Conservation (phyloP, 2,329 filamentous ascomycete genomes). For the Fusarium longipes region DNA sequence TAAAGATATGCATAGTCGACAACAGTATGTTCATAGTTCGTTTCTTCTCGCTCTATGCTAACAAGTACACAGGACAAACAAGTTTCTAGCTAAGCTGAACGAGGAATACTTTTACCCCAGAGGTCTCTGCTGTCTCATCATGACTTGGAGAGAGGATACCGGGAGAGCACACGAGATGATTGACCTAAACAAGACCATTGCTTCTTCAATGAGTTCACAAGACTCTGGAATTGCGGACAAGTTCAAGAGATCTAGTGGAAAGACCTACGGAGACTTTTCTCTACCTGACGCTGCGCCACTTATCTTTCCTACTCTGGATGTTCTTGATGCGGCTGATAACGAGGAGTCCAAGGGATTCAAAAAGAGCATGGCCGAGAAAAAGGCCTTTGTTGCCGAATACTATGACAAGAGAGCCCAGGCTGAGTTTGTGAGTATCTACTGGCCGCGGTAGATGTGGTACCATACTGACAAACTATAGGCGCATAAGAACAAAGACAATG, state of each 20-base stretch:
- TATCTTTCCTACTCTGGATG: constrained; percentile 13
- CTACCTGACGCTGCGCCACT: constrained; percentile 60
- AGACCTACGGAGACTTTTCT: constrained; percentile 48
- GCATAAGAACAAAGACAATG: constrained; percentile 3
- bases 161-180: constrained; percentile 35
- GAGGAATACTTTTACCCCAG: constrained; percentile 65
- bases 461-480: neutral
- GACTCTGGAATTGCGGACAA: neutral
- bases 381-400: constrained; percentile 3
- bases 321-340: constrained; percentile 5
- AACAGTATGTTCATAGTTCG: neutral
- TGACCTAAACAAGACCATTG: constrained; percentile 27
- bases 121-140: constrained; percentile 62
- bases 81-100: constrained; percentile 12
- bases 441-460: fast-evolving
- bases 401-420: constrained; percentile 16
- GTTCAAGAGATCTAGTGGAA: constrained; percentile 20
- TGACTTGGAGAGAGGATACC: constrained; percentile 62
- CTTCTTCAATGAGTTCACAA: neutral
- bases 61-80: neutral
- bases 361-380: constrained; percentile 1
- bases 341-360: constrained; percentile 16
- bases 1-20: constrained; percentile 12
- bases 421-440: constrained; percentile 2
- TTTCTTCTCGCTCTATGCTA: fast-evolving